Conservation (phyloP, 441 rosid species). For the Erodium texanum region DNA sequence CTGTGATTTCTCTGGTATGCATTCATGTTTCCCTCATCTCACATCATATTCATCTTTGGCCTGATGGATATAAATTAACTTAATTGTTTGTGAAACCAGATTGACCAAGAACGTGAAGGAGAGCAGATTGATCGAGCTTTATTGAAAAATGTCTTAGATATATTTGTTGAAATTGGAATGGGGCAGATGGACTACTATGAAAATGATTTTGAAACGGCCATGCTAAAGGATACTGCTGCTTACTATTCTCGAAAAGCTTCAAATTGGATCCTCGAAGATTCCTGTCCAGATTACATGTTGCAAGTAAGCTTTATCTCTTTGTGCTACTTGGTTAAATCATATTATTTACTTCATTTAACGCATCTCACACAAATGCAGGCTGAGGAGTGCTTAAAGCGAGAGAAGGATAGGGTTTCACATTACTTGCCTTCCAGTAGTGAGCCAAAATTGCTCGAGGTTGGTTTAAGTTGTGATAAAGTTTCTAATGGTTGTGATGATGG, state of each 20-base stretch:
- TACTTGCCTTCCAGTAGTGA: constrained; percentile 79
- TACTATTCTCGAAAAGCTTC: constrained; percentile 89
- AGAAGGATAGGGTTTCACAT: constrained; percentile 82
- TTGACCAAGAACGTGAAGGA: constrained; percentile 84
- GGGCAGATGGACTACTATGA: constrained; percentile 60
- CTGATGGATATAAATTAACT: background rate
- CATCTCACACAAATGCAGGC: constrained; percentile 36
- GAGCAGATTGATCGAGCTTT: constrained; percentile 79
- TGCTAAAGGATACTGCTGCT: constrained; percentile 65
- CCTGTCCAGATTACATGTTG: constrained; percentile 80
- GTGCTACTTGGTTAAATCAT: constrained; percentile 1
- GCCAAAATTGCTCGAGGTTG: constrained; percentile 78
- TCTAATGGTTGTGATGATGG: no score
- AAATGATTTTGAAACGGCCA: constrained; percentile 58
- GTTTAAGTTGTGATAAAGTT: constrained; percentile 20
- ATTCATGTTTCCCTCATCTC: constrained; percentile 4
- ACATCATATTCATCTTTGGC: background rate
- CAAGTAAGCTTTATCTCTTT: constrained; percentile 37
- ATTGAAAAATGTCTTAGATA: constrained; percentile 72
- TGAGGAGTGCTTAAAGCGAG: constrained; percentile 90
- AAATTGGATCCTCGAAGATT: constrained; percentile 74
- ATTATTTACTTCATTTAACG: background rate
- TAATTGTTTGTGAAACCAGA: constrained; percentile 29
- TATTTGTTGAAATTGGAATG: constrained; percentile 93
- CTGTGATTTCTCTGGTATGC: constrained; percentile 65